These are phyloP conservation scores for Trypanosoma lewisi DNA, from an alignment of 208 protist genomes.

Conservation along the genomic window DNA sequence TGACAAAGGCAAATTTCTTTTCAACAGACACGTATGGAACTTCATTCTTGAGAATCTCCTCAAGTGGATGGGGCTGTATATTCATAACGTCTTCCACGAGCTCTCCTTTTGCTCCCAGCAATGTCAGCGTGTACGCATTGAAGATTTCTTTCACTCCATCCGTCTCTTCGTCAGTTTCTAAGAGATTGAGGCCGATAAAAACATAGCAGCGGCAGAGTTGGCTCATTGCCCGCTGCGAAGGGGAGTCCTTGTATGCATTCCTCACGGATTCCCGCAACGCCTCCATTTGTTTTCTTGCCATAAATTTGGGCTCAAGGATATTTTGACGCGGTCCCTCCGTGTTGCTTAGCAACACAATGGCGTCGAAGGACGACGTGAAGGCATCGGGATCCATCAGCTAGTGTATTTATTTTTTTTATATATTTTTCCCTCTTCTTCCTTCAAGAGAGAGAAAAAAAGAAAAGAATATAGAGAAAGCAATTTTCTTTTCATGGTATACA, in stretches of 20 bases:
- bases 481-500: constrained; percentile 3
- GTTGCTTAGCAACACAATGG: constrained; percentile 47
- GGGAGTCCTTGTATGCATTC: constrained; percentile 48
- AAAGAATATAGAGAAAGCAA: constrained; percentile 12
- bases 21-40: constrained; percentile 20
- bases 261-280: constrained; percentile 50
- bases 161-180: constrained; percentile 72
- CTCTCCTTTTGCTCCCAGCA: constrained; percentile 32
- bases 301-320: constrained; percentile 75
- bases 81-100: constrained; percentile 26
- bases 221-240: constrained; percentile 35
- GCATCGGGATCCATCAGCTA: constrained; percentile 38
- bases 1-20: constrained; percentile 34
- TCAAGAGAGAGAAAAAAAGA: constrained; percentile 8
- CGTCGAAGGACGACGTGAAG: constrained; percentile 50
- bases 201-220: constrained; percentile 69
- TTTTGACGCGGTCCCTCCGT: constrained; percentile 73
- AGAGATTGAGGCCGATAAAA: constrained; percentile 69
- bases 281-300: constrained; percentile 58
- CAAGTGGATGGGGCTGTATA: constrained; percentile 29
- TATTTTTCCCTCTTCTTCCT: too few relatives aligned
- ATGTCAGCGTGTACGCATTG: constrained; percentile 48
- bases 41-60: constrained; percentile 37
- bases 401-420: not conserved
- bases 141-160: constrained; percentile 50